These are phyloP conservation scores for Comarum palustre DNA, from an alignment of 306 rosid genomes.

Conservation along the genomic window DNA sequence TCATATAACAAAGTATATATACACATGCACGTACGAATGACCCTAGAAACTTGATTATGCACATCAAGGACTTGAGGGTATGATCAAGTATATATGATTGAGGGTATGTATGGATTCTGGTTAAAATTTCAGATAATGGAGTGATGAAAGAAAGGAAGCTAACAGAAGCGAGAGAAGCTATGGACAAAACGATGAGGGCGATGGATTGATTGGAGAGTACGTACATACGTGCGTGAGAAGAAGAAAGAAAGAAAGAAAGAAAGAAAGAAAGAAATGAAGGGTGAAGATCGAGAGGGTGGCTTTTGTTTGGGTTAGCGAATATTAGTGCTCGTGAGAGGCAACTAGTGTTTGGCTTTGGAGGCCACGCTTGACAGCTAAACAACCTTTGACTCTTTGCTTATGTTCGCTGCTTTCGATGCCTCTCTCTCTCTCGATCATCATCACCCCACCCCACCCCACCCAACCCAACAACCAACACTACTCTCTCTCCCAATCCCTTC, in stretches of 20 bases:
- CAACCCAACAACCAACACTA: neutral
- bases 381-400: conserved; percentile 53
- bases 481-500: conserved; percentile 28
- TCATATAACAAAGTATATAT: too few relatives aligned
- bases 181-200: too few relatives aligned
- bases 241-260: neutral
- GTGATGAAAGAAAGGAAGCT: too few relatives aligned
- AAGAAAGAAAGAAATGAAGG: neutral
- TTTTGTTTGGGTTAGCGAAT: neutral
- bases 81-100: too few relatives aligned
- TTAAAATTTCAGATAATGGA: too few relatives aligned
- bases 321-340: conserved; percentile 4
- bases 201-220: conserved; percentile 9
- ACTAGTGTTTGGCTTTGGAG: conserved; percentile 37
- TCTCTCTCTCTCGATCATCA: conserved; percentile 18
- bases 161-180: too few relatives aligned
- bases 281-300: neutral
- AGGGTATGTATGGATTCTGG: too few relatives aligned
- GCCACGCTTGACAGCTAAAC: conserved; percentile 78
- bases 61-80: too few relatives aligned
- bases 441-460: neutral
- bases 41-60: too few relatives aligned
- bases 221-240: neutral
- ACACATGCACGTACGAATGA: too few relatives aligned
- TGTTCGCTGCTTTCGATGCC: conserved; percentile 44